These are phyloP conservation scores for Fusarium napiforme DNA, from an alignment of 2,329 filamentous ascomycete species.

Conservation along the genomic window DNA sequence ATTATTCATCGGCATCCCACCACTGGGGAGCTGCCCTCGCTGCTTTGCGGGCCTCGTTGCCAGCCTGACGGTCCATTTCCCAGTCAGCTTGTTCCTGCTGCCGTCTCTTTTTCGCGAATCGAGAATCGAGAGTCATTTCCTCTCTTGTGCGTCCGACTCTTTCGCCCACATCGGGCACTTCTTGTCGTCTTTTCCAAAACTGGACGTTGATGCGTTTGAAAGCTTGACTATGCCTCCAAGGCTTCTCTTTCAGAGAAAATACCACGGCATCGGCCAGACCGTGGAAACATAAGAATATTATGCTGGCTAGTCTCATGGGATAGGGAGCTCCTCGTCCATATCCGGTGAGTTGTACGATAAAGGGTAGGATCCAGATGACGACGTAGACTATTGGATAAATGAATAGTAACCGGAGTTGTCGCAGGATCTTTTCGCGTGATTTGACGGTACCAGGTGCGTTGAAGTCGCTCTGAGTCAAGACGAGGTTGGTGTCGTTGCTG, in stretches of 20 bases:
- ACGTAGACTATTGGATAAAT: constrained; percentile 81
- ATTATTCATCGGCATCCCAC: constrained; percentile 46
- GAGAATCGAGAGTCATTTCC: constrained; percentile 63
- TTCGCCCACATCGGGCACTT: constrained; percentile 21
- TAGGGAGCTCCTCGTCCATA: constrained; percentile 59
- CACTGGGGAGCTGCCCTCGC: constrained; percentile 40
- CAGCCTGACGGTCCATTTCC: constrained; percentile 35
- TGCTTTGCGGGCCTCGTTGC: not conserved
- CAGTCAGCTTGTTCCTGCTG: constrained; percentile 58
- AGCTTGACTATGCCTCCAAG: constrained; percentile 61
- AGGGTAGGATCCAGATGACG: constrained; percentile 77
- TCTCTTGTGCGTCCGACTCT: constrained; percentile 60
- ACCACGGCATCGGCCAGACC: constrained; percentile 75
- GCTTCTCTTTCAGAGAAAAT: constrained; percentile 76
- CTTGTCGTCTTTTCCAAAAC: constrained; percentile 23
- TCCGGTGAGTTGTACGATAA: constrained; percentile 68
- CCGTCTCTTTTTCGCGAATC: constrained; percentile 59
- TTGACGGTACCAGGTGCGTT: constrained; percentile 47
- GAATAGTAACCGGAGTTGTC: constrained; percentile 77
- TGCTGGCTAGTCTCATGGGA: constrained; percentile 63
- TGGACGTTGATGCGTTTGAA: constrained; percentile 19
- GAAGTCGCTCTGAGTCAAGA: constrained; percentile 29
- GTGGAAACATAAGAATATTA: constrained; percentile 71
- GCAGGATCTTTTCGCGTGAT: constrained; percentile 67
- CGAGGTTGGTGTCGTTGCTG: constrained; percentile 22